Conservation (phyloP, 2,329 filamentous ascomycete species). For the Emergomyces orientalis region DNA sequence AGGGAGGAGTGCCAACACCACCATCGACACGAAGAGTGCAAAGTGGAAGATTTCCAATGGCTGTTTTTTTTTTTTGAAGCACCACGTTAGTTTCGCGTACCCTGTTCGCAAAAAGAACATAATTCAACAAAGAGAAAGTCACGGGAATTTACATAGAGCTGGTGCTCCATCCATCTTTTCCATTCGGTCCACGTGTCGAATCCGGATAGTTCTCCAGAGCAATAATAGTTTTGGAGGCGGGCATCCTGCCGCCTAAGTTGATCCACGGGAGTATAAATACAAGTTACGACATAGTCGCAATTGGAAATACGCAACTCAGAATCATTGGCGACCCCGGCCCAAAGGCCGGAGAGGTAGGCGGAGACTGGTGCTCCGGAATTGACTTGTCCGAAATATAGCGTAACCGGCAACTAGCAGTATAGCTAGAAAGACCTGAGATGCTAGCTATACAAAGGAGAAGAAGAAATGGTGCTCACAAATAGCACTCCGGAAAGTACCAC, state of each 20-base stretch:
- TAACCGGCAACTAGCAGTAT: background rate
- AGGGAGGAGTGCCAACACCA: background rate
- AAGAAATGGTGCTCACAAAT: background rate
- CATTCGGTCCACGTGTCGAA: background rate
- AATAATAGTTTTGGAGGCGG: background rate
- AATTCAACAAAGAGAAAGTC: background rate
- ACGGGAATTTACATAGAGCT: constrained; percentile 2
- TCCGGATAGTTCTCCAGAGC: constrained; percentile 1
- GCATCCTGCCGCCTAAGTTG: background rate
- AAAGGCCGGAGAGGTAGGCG: constrained; percentile 4
- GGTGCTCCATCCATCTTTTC: background rate
- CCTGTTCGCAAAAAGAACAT: background rate
- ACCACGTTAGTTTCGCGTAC: background rate
- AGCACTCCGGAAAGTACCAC: background rate
- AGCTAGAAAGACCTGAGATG: background rate
- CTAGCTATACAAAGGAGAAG: background rate
- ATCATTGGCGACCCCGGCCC: background rate
- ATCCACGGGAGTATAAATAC: background rate
- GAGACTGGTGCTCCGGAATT: background rate
- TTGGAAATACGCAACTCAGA: background rate
- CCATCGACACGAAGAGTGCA: background rate
- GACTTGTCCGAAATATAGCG: background rate
- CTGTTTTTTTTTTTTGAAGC: background rate
- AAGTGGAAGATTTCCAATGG: constrained; percentile 7
- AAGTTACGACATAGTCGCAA: background rate